Evolutionary conservation across 306 rosid genomes (phyloP), one percentile per base, ranked within the genome.

Genomic region (Lotus japonicus): DNA sequence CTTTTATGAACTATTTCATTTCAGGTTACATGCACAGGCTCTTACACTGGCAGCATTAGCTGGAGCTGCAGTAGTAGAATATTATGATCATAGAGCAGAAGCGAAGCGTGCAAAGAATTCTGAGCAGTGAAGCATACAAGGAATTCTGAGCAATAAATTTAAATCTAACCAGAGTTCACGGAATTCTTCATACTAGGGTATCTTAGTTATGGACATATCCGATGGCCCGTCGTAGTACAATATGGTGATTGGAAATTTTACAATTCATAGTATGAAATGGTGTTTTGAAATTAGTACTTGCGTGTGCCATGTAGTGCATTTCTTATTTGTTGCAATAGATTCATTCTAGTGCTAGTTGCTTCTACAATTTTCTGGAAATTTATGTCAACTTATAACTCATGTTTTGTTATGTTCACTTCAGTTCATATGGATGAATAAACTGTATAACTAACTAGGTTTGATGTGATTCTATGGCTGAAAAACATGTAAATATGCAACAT

Each of bases 21-120:
- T 73, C 88, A 95, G 97, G 96, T 77, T 95, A 80, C 92, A 95
- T 31, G 99, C 97, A 2, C 99, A 95, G 89, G 99, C 92, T 69
- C 80, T 90, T 12, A 95, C 99, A 1, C 83, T 95, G 4, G 97
- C 92, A 13, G 99, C 97, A 33, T 70, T 95, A 41, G 89, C 89
- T 0, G 99, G 97, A 14, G 95, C 95, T 9, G 99, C 97, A 4
- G 81, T 80, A 51, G 99, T 88, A 5, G 99, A 90, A 68, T 88
- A 81, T 81, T 88, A 87, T 31, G 99, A 95, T 70, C 92, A 73
- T 36, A 82, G 66, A 66, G 4, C 78, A 0, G 86, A 70, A 16
- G 66, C 54, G 5, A 90, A 81, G 71, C 79, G 81, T 36, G 5
- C 4, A 1, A 71, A 41, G 64, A 66, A 59, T 41, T 54, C 61